A percentile compares a stretch with the other conserved stretches of the same genome.
Conservation (phyloP, 2,329 filamentous ascomycete species). For the Trichophyton mentagrophytes region DNA sequence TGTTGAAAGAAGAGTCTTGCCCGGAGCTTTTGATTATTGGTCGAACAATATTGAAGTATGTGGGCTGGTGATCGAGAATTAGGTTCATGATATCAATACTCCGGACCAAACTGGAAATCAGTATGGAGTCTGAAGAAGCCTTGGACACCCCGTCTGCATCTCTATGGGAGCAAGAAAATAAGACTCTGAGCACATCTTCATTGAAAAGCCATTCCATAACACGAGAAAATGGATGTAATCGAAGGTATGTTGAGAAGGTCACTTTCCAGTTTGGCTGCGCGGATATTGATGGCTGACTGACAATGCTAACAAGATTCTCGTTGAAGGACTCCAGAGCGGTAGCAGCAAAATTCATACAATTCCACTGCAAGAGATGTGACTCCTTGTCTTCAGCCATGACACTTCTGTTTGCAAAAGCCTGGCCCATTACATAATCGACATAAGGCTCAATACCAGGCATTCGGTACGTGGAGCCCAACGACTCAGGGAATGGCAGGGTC, state of each 20-base stretch:
- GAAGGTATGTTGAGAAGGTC: constrained; percentile 63
- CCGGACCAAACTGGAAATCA: constrained; percentile 64
- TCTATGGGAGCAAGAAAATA: constrained; percentile 71
- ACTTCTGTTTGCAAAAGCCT: constrained; percentile 57
- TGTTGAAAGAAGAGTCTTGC: constrained; percentile 45
- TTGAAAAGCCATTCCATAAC: constrained; percentile 99
- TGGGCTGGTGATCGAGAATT: constrained; percentile 75
- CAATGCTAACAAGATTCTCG: constrained; percentile 77
- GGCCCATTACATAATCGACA: constrained; percentile 76
- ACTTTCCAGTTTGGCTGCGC: constrained; percentile 60
- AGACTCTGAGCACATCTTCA: constrained; percentile 64
- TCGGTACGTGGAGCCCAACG: constrained; percentile 62
- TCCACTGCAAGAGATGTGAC: constrained; percentile 59
- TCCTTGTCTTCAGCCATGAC: constrained; percentile 58
- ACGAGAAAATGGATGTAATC: constrained; percentile 80
- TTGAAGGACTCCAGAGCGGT: constrained; percentile 79
- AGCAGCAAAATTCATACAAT: constrained; percentile 71
- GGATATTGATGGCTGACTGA: constrained; percentile 61
- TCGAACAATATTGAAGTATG: constrained; percentile 78
- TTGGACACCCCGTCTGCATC: constrained; percentile 59
- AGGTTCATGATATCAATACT: constrained; percentile 75
- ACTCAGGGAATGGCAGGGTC: constrained; percentile 72
- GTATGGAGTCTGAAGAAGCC: constrained; percentile 62
- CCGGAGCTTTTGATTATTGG: constrained; percentile 60
- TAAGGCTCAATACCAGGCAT: constrained; percentile 83